A percentile compares a stretch with the other conserved stretches of the same genome.
Evolutionary conservation across 441 rosid genomes (phyloP).

Genomic region (Eutrema salsugineum): DNA sequence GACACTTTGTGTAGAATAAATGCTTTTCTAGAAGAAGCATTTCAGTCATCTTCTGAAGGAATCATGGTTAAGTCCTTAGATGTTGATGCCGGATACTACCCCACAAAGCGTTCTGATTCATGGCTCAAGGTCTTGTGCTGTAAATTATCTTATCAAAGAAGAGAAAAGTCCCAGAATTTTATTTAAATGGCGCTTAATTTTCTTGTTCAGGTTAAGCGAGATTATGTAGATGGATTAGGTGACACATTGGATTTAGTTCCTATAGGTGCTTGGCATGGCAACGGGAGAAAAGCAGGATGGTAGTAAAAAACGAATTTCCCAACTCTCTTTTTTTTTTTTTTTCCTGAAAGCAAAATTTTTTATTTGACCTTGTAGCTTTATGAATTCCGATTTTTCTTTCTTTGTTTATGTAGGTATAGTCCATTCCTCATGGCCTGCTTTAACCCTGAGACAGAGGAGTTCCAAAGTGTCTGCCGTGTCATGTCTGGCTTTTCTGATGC

Average conservation of each 20-base stretch:
- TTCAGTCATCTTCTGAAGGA: slow-evolving; percentile 77
- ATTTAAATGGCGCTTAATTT: slow-evolving; percentile 1
- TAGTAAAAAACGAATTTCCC: slow-evolving; percentile 13
- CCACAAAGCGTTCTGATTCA: slow-evolving; percentile 79
- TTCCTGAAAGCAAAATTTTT: not conserved
- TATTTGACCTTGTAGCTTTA: not conserved
- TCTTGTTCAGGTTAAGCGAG: slow-evolving; percentile 73
- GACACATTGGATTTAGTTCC: slow-evolving; percentile 94
- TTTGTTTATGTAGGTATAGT: slow-evolving; percentile 61
- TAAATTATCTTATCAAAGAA: not conserved
- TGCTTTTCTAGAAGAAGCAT: slow-evolving; percentile 69
- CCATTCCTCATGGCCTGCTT: slow-evolving; percentile 96
- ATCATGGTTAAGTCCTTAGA: slow-evolving; percentile 79
- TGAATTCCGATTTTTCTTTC: not conserved
- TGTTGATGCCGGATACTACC: slow-evolving; percentile 67
- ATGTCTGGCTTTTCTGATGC: slow-evolving; percentile 92
- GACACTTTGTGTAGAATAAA: slow-evolving; percentile 43
- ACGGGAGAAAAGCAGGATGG: slow-evolving; percentile 97
- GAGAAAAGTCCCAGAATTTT: not conserved
- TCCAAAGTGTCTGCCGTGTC: slow-evolving; percentile 84
- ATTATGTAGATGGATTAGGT: slow-evolving; percentile 72
- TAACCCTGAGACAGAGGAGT: slow-evolving; percentile 78
- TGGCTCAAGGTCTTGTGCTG: slow-evolving; percentile 74
- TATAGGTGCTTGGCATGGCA: slow-evolving; percentile 95
- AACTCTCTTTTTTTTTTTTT: not conserved